Percentiles rank a stretch among this genome's conserved stretches.
Evolutionary conservation across 2,329 filamentous ascomycete species (phyloP).

Genomic region (Coniella lustricola): DNA sequence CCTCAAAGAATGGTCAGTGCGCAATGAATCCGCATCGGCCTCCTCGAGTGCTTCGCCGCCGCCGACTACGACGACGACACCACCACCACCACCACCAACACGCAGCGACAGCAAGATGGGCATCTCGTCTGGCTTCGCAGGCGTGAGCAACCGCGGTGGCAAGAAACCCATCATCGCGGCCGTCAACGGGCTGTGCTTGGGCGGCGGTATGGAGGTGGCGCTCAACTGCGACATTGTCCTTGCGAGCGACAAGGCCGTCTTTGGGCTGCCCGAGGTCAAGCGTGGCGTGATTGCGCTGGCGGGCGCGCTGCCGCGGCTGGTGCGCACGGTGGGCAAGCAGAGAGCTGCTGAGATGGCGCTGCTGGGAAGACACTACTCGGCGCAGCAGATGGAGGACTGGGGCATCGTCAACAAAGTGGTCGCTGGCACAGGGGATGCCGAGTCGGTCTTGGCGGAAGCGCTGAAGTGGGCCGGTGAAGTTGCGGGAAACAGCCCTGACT

Average conservation of each 20-base stretch:
- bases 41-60: too few relatives aligned
- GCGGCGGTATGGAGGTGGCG: slow-evolving; percentile 71
- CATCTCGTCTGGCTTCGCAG: slow-evolving; percentile 53
- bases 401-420: slow-evolving; percentile 65
- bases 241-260: slow-evolving; percentile 50
- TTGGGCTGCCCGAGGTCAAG: slow-evolving; percentile 65
- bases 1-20: slow-evolving; percentile 55
- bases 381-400: slow-evolving; percentile 55
- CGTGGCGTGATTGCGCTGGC: slow-evolving; percentile 65
- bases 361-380: slow-evolving; percentile 52
- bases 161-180: slow-evolving; percentile 72
- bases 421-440: slow-evolving; percentile 24
- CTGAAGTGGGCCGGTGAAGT: slow-evolving; percentile 55
- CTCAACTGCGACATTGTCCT: slow-evolving; percentile 68
- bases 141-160: slow-evolving; percentile 56
- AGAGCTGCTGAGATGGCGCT: slow-evolving; percentile 66
- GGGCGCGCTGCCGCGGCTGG: slow-evolving; percentile 61
- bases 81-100: slow-evolving; percentile 1
- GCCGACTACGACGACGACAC: not conserved
- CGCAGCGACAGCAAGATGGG: slow-evolving; percentile 20
- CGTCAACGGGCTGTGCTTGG: slow-evolving; percentile 68
- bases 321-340: slow-evolving; percentile 58
- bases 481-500: slow-evolving; percentile 64
- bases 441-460: slow-evolving; percentile 44
- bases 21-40: slow-evolving; percentile 26